Conservation (phyloP, 2,329 filamentous ascomycete species). For the Pseudogymnoascus sp. region DNA sequence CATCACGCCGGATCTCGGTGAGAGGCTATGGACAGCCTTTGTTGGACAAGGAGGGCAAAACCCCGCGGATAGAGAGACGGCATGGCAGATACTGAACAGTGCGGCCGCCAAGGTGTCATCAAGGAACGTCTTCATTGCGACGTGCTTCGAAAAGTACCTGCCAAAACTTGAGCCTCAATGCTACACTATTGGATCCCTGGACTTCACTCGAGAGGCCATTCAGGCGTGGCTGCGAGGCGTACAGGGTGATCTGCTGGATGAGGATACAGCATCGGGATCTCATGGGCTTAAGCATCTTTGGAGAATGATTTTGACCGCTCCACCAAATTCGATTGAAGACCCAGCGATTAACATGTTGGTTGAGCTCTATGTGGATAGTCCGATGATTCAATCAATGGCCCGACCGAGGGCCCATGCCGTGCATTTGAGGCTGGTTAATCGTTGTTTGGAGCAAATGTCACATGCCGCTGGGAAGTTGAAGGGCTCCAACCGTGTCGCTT, state of each 20-base stretch:
- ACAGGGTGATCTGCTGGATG: constrained; percentile 39
- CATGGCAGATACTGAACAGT: constrained; percentile 58
- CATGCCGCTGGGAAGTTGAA: constrained; percentile 52
- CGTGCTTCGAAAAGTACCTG: constrained; percentile 48
- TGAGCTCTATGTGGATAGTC: constrained; percentile 59
- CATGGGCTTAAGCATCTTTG: constrained; percentile 66
- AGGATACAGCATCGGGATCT: constrained; percentile 42
- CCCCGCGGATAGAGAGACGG: constrained; percentile 51
- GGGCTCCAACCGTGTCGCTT: constrained; percentile 34
- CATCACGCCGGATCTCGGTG: constrained; percentile 53
- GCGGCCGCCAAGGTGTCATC: constrained; percentile 35
- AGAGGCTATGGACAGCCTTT: constrained; percentile 62
- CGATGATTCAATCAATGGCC: constrained; percentile 41
- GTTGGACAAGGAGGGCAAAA: constrained; percentile 56
- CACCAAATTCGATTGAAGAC: constrained; percentile 55
- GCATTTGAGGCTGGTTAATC: constrained; percentile 63
- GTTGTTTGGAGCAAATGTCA: constrained; percentile 64
- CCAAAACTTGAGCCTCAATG: constrained; percentile 46
- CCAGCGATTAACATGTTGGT: constrained; percentile 64
- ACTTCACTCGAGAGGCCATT: constrained; percentile 50
- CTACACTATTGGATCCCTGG: constrained; percentile 53
- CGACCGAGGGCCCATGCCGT: constrained; percentile 43
- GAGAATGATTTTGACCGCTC: constrained; percentile 67
- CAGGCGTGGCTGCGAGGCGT: constrained; percentile 38
- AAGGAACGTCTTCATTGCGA: constrained; percentile 46